Conservation (phyloP, 495 filamentous ascomycete genomes). For the Diplogelasinospora grovesii region DNA sequence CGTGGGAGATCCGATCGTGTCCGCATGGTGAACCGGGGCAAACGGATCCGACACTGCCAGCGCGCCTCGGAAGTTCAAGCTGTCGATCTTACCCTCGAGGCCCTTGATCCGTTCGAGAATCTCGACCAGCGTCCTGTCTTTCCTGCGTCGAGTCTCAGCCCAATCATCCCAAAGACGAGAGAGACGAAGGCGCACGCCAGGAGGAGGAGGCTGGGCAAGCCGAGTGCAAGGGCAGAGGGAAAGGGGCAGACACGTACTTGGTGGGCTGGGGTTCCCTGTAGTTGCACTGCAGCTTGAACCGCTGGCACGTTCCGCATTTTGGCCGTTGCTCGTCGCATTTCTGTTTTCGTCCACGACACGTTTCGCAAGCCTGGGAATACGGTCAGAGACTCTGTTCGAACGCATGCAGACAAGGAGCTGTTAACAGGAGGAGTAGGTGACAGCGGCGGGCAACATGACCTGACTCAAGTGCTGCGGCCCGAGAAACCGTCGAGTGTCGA, state of each 20-base stretch:
- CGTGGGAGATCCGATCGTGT: constrained; percentile 5
- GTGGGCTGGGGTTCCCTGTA: constrained; percentile 57
- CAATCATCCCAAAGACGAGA: no score
- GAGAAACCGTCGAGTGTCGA: no score
- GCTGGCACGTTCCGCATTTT: constrained; percentile 57
- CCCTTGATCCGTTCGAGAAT: constrained; percentile 50
- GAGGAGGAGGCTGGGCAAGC: no score
- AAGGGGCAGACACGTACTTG: constrained; percentile 44
- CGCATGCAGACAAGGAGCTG: background rate
- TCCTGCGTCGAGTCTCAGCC: constrained; percentile 41
- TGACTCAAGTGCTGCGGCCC: background rate
- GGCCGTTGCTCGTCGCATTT: constrained; percentile 86
- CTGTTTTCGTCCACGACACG: constrained; percentile 77
- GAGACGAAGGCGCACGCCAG: no score
- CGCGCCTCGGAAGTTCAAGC: constrained; percentile 24
- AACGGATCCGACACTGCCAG: no score
- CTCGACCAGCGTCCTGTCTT: constrained; percentile 56
- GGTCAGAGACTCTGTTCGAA: background rate
- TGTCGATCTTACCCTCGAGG: constrained; percentile 46
- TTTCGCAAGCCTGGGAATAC: constrained; percentile 59
- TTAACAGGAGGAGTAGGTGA: background rate
- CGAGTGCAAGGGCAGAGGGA: constrained; percentile 9
- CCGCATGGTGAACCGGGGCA: constrained; percentile 19
- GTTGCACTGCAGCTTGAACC: constrained; percentile 47
- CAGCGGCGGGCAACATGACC: no score